Conservation (phyloP, 331 rosid species). For the Rosa hybrid region DNA sequence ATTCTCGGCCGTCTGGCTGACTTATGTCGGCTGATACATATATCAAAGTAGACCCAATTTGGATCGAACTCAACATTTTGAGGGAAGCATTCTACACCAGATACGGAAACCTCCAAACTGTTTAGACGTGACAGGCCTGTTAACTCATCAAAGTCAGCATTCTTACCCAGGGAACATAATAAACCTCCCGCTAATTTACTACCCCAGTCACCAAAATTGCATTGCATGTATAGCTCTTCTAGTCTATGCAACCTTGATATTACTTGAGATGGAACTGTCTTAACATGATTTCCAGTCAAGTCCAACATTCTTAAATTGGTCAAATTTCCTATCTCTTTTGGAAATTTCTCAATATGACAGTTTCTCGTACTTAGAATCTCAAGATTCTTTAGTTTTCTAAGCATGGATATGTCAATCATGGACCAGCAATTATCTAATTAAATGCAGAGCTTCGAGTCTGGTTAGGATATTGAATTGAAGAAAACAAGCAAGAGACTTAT, state of each 20-base stretch:
- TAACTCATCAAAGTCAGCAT: constrained; percentile 32
- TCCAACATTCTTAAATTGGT: too few relatives aligned
- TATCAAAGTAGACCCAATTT: constrained; percentile 1
- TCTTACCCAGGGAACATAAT: too few relatives aligned
- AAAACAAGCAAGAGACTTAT: too few relatives aligned
- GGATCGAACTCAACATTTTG: neutral
- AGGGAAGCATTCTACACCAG: neutral
- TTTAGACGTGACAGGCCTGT: constrained; percentile 25
- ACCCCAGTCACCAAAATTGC: too few relatives aligned
- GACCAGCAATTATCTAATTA: neutral
- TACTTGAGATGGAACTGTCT: too few relatives aligned
- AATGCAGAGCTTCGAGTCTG: neutral
- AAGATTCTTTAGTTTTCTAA: neutral
- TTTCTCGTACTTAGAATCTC: neutral
- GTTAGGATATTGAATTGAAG: too few relatives aligned
- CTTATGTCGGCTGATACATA: neutral
- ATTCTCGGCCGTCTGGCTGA: too few relatives aligned
- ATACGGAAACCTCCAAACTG: neutral
- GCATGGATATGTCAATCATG: neutral
- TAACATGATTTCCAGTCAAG: too few relatives aligned
- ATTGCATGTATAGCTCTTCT: too few relatives aligned
- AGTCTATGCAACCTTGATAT: too few relatives aligned
- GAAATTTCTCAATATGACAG: neutral
- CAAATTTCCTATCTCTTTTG: neutral
- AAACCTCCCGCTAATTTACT: too few relatives aligned